Conservation (phyloP, 768 basidiomycete species). For the Neoboletus magnificus region DNA sequence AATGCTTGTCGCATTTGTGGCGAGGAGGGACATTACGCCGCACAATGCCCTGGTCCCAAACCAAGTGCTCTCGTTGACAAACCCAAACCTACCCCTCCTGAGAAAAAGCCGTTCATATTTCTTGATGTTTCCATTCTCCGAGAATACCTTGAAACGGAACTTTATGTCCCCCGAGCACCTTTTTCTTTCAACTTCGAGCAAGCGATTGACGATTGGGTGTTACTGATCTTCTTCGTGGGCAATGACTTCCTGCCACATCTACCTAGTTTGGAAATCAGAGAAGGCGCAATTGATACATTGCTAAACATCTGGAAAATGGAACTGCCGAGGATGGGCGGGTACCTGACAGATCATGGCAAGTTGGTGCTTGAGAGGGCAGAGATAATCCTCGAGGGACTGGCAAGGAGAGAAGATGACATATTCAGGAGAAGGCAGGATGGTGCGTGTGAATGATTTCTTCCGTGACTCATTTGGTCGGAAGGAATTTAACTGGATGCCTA, state of each 20-base stretch:
- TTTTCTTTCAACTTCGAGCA: conserved; percentile 94
- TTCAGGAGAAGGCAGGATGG: conserved; percentile 90
- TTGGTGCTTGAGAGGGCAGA: conserved; percentile 83
- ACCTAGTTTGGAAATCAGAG: conserved; percentile 96
- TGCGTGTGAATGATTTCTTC: conserved; percentile 42
- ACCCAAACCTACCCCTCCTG: conserved; percentile 48
- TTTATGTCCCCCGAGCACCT: conserved; percentile 70
- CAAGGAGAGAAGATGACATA: conserved; percentile 93
- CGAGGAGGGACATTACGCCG: conserved; percentile 91
- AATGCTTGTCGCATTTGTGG: conserved; percentile 90
- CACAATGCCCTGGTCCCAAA: conserved; percentile 85
- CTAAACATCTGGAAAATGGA: conserved; percentile 95
- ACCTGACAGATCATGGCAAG: conserved; percentile 89
- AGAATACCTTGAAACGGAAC: conserved; percentile 97
- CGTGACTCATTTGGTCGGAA: conserved; percentile 1
- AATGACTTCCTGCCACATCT: conserved; percentile 98
- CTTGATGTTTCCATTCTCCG: conserved; percentile 94
- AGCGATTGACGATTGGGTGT: conserved; percentile 99
- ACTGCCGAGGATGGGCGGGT: conserved; percentile 94
- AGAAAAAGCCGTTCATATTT: conserved; percentile 96
- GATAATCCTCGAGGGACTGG: conserved; percentile 93
- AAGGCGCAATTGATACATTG: conserved; percentile 97
- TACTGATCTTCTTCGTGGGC: conserved; percentile 99
- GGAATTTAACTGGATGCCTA: conserved; percentile 2
- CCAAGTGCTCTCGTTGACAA: conserved; percentile 47